Evolutionary conservation across 2,329 filamentous ascomycete genomes (phyloP).

Genomic region (Fulvia fulva): DNA sequence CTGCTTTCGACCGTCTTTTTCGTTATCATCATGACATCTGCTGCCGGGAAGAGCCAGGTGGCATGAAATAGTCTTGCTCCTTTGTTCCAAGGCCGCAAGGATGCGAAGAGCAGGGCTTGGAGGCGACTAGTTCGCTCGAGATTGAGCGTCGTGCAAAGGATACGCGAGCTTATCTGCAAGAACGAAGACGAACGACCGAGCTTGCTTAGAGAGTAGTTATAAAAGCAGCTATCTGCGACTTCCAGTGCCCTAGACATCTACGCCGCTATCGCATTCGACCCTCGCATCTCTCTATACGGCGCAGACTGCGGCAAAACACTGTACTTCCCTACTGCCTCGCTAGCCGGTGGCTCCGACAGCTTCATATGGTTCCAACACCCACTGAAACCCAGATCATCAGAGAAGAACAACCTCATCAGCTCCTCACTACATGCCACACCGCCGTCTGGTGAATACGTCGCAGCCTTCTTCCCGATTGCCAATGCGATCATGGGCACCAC

Average conservation of each 20-base stretch:
- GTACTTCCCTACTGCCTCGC: not conserved
- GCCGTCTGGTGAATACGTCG: slow-evolving; percentile 9
- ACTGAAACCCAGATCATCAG: slow-evolving; percentile 13
- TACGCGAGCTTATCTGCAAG: too few relatives aligned
- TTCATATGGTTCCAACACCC: slow-evolving; percentile 15
- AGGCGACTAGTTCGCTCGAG: too few relatives aligned
- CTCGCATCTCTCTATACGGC: not conserved
- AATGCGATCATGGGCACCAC: slow-evolving; percentile 15
- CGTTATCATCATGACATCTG: too few relatives aligned
- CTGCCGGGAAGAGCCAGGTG: too few relatives aligned
- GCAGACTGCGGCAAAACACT: slow-evolving; percentile 4
- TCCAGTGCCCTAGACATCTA: not conserved
- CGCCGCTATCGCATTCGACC: not conserved
- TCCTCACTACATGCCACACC: slow-evolving; percentile 11
- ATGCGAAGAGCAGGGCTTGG: too few relatives aligned
- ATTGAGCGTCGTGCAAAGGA: too few relatives aligned
- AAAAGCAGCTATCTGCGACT: not conserved
- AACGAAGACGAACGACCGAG: too few relatives aligned
- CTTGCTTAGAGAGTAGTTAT: too few relatives aligned
- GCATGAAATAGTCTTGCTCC: too few relatives aligned
- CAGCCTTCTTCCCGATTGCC: slow-evolving; percentile 12
- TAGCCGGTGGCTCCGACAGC: slow-evolving; percentile 4
- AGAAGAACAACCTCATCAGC: slow-evolving; percentile 14
- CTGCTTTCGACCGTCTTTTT: too few relatives aligned
- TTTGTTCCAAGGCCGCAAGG: too few relatives aligned